Percentiles rank a stretch among this genome's conserved stretches.
phyloP scores from a whole-genome alignment of 2,329 filamentous ascomycete genomes.

The Cryphonectria naterciae region DNA sequence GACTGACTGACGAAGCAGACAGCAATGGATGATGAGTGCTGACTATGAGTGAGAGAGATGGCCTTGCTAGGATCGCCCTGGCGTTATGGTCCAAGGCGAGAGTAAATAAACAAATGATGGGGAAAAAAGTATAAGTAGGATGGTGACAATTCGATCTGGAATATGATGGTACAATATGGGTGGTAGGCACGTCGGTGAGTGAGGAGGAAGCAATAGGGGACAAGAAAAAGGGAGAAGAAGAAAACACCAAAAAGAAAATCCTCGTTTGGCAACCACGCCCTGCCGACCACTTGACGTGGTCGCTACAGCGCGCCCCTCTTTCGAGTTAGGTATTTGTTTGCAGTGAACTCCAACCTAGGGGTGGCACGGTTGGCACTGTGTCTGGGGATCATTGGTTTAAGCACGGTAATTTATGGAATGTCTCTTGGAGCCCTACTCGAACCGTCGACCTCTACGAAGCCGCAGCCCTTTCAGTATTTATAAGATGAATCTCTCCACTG shows the following conservation, averaged over 20 bases:
- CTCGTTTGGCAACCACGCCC: neutral
- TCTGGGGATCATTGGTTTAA: conserved; percentile 4
- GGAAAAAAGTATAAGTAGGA: neutral
- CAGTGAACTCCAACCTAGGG: neutral
- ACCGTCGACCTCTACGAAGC: neutral
- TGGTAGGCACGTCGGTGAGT: neutral
- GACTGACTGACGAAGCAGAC: neutral
- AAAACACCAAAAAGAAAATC: neutral
- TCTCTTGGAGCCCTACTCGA: neutral
- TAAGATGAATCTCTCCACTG: neutral
- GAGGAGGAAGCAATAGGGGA: neutral
- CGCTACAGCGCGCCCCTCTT: conserved; percentile 8
- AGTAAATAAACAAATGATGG: neutral
- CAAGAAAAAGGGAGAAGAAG: neutral
- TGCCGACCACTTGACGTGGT: neutral
- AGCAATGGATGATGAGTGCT: neutral
- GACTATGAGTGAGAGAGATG: neutral
- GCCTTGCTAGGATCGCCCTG: neutral
- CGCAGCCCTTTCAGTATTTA: neutral
- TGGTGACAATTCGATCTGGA: neutral
- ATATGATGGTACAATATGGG: neutral
- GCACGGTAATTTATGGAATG: conserved; percentile 7
- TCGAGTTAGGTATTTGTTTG: conserved; percentile 4
- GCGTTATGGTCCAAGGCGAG: neutral
- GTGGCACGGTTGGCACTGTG: conserved; percentile 1